These are phyloP conservation scores for Exophiala calicioides DNA, from an alignment of 2,329 filamentous ascomycete genomes.

Conservation along the genomic window DNA sequence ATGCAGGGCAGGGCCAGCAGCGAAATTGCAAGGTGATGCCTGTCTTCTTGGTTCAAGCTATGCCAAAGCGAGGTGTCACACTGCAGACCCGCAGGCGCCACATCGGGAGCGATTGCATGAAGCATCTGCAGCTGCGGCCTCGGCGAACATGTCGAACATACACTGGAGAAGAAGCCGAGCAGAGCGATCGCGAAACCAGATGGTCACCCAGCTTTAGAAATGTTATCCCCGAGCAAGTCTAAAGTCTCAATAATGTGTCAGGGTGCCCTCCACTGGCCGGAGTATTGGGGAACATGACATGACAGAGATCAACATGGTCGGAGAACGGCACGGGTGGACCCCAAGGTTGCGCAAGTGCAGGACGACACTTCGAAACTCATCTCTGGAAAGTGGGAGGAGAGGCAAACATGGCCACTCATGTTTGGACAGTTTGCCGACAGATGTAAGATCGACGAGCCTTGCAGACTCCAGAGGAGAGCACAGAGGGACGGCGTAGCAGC, in stretches of 20 bases:
- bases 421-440: background rate
- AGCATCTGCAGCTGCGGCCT: constrained; percentile 8
- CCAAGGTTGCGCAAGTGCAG: background rate
- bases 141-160: too few relatives aligned
- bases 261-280: too few relatives aligned
- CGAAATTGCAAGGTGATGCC: background rate
- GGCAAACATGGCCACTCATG: too few relatives aligned
- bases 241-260: too few relatives aligned
- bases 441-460: constrained; percentile 15
- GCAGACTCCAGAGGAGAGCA: constrained; percentile 4
- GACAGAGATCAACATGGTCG: background rate
- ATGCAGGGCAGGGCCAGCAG: background rate
- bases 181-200: too few relatives aligned
- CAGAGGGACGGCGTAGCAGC: background rate
- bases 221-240: too few relatives aligned
- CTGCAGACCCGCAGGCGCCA: constrained; percentile 14
- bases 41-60: constrained; percentile 10
- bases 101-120: constrained; percentile 12
- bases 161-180: too few relatives aligned
- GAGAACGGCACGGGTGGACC: background rate
- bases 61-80: constrained; percentile 1
- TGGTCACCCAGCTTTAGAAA: too few relatives aligned
- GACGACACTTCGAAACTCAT: too few relatives aligned
- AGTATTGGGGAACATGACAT: constrained; percentile 1
- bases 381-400: too few relatives aligned